phyloP scores from a whole-genome alignment of 1,284 basidiomycete genomes.

The Spongispora temasekensis region DNA sequence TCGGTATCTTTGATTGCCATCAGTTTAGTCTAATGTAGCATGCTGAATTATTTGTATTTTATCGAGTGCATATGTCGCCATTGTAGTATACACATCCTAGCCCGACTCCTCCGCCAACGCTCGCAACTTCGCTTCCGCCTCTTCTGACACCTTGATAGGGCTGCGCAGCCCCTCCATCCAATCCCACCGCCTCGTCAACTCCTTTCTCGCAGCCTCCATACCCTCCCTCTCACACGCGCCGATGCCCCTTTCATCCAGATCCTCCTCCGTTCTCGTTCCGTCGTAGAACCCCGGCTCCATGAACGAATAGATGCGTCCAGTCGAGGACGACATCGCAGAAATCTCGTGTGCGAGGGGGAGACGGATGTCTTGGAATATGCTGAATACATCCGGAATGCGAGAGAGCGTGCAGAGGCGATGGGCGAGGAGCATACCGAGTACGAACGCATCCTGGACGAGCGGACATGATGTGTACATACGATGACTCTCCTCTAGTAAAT shows the following conservation, averaged over 20 bases:
- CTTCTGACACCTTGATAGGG: slow-evolving; percentile 9
- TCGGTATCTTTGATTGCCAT: too few relatives aligned
- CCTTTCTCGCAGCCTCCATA: slow-evolving; percentile 10
- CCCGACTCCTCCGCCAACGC: too few relatives aligned
- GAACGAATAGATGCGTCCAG: slow-evolving; percentile 16
- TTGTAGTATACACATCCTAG: too few relatives aligned
- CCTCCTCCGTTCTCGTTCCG: slow-evolving; percentile 12
- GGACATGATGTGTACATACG: too few relatives aligned
- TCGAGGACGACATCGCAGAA: slow-evolving; percentile 12
- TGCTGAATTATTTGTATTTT: too few relatives aligned
- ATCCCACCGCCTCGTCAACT: slow-evolving; percentile 6
- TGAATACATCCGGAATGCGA: slow-evolving; percentile 23
- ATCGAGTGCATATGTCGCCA: too few relatives aligned
- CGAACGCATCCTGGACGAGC: slow-evolving; percentile 35
- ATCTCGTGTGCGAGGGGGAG: slow-evolving; percentile 20
- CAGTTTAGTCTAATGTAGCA: too few relatives aligned
- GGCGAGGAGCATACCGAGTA: slow-evolving; percentile 37
- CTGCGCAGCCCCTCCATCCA: not conserved
- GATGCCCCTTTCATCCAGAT: slow-evolving; percentile 15
- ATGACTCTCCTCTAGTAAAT: too few relatives aligned
- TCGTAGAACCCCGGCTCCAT: slow-evolving; percentile 22
- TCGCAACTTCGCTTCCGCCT: slow-evolving; percentile 5
- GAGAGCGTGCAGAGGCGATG: slow-evolving; percentile 23
- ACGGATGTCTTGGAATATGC: slow-evolving; percentile 35
- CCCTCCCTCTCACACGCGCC: slow-evolving; percentile 14